Evolutionary conservation across 148 eudicot species (phyloP), one percentile per base, ranked within the genome.

Genomic region (Camellia sinensis): DNA sequence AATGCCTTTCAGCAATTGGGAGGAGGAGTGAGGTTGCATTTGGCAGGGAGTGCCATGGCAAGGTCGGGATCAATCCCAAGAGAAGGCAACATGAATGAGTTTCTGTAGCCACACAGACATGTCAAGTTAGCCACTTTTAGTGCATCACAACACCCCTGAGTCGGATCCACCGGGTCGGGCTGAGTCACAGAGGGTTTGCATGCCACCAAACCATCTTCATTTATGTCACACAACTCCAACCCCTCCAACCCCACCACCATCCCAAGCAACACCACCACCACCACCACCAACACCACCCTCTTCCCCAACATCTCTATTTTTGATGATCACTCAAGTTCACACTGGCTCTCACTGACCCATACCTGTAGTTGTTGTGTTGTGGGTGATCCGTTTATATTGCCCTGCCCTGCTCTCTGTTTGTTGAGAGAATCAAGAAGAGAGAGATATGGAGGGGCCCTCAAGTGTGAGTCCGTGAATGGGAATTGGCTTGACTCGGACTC

Each of bases 41-140:
- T 84, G 64, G 79, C 72, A 44, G 89, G 89, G 50, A 87, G 87
- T 4, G 63, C 87, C 71, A 87, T 45, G 56, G 85, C 87, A 64
- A 87, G 87, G 18, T 77, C 83, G 50, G 89, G 89, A 54, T 87
- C 89, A 76, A 84, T 82, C 50, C 89, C 89, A 21, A 87, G 81
- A 71, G 85, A 57, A 50, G 87, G 89, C 85, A 87, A 72, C 77
- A 87, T 15, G 3, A 75, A 22, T 1, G 89, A 86, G 82, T 84
- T 69, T 67, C 60, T 79, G 41, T 84, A 84, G 3, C 83, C 79
- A 45, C 89, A 87, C 65, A 87, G 59, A 52, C 89, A 87, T 2
- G 71, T 43, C 81, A 87, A 79, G 82, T 87, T 78, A 19, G 89
- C 89, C 37, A 17, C 66, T 0, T 75, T 50, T 0, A 87, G 73